phyloP scores from a whole-genome alignment of 805 yeast species.

The Cyberlindnera sargentensis region DNA sequence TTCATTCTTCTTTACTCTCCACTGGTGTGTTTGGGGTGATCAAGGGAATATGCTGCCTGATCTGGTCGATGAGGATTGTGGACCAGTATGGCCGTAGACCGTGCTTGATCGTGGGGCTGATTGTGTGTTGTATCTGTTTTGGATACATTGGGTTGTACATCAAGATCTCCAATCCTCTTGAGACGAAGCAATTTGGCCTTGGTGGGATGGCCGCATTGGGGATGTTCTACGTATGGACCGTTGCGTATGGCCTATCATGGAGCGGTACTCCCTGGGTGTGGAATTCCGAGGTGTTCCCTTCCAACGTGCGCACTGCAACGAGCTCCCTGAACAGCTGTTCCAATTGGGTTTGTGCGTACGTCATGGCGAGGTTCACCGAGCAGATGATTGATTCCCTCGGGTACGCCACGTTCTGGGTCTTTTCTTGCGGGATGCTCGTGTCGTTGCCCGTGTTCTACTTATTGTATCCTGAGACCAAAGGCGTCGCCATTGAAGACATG shows the following conservation, averaged over 20 bases:
- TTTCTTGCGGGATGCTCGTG: constrained; percentile 12
- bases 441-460: constrained; percentile 21
- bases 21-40: constrained; percentile 48
- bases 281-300: constrained; percentile 14
- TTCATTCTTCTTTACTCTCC: constrained; percentile 37
- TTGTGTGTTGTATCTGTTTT: constrained; percentile 9
- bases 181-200: constrained; percentile 1
- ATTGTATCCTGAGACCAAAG: constrained; percentile 39
- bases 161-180: constrained; percentile 6
- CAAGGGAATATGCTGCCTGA: constrained; percentile 24
- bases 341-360: constrained; percentile 17
- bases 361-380: constrained; percentile 13
- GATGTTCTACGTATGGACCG: constrained; percentile 16
- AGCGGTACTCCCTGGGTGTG: constrained; percentile 19
- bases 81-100: constrained; percentile 14
- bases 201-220: constrained; percentile 8
- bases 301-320: constrained; percentile 8
- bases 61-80: constrained; percentile 13
- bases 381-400: constrained; percentile 13
- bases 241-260: constrained; percentile 12
- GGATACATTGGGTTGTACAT: constrained; percentile 15
- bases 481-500: constrained; percentile 38
- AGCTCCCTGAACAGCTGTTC: constrained; percentile 9
- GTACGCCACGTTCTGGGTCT: constrained; percentile 20
- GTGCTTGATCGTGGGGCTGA: constrained; percentile 7